Percentiles rank a stretch among this genome's conserved stretches.
Evolutionary conservation across 352 stramenopile species (phyloP).

Genomic region (Pythium rhizo-oryzae): DNA sequence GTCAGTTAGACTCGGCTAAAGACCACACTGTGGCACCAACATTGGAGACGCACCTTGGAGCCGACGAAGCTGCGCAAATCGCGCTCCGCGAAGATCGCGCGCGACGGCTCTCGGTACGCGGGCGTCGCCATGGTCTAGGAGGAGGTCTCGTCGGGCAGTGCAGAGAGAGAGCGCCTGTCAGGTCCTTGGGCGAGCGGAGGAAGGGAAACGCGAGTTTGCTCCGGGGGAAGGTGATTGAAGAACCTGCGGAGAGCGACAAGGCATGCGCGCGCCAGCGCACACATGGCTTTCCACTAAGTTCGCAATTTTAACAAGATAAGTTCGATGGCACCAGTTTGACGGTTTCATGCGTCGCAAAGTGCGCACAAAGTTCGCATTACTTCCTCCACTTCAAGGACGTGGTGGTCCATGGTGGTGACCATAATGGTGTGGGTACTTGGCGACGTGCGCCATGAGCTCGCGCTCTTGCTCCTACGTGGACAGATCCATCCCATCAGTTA

Average conservation of each 20-base stretch:
- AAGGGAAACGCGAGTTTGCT: not conserved
- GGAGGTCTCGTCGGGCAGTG: not conserved
- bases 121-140: conserved; percentile 29
- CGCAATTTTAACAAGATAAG: conserved; percentile 6
- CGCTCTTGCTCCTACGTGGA: conserved; percentile 90
- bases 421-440: conserved; percentile 94
- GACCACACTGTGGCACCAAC: not conserved
- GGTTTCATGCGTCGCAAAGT: not conserved
- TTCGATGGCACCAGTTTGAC: conserved; percentile 21
- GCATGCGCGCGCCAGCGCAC: not conserved
- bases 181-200: too few relatives aligned
- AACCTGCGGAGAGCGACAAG: conserved; percentile 3
- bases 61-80: conserved; percentile 73
- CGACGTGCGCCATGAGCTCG: conserved; percentile 90
- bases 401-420: not conserved
- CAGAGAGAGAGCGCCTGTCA: too few relatives aligned
- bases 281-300: not conserved
- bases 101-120: conserved; percentile 56
- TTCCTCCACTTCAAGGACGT: not conserved
- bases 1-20: not conserved
- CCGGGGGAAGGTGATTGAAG: not conserved
- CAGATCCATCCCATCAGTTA: not conserved
- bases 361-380: conserved; percentile 1
- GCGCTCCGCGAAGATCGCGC: conserved; percentile 78
- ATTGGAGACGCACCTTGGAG: conserved; percentile 48